phyloP scores from a whole-genome alignment of 768 basidiomycete genomes.

The Scleroderma bovista region DNA sequence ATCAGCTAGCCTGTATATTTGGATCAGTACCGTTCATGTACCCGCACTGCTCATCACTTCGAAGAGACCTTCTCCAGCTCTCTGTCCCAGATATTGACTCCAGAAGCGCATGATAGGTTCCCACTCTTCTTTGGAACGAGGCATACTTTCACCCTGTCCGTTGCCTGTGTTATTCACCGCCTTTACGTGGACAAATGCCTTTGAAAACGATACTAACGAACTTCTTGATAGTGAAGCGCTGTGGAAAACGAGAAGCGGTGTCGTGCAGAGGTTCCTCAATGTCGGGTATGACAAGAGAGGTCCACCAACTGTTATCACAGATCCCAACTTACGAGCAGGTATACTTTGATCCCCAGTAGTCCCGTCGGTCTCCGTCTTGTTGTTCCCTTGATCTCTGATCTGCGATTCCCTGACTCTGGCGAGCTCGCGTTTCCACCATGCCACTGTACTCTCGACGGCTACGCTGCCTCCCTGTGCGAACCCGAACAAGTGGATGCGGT shows the following conservation, averaged over 20 bases:
- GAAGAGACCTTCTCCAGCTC: slow-evolving; percentile 57
- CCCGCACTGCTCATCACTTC: slow-evolving; percentile 50
- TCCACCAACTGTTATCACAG: slow-evolving; percentile 64
- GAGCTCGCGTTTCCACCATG: slow-evolving; percentile 44
- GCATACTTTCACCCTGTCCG: slow-evolving; percentile 56
- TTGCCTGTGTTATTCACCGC: slow-evolving; percentile 43
- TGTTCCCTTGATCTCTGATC: slow-evolving; percentile 10
- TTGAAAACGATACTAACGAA: slow-evolving; percentile 50
- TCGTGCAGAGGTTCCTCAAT: slow-evolving; percentile 42
- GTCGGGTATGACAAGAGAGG: slow-evolving; percentile 79
- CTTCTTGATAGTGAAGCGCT: slow-evolving; percentile 42
- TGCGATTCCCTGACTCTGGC: slow-evolving; percentile 1
- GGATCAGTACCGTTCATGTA: background rate
- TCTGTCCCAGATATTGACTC: slow-evolving; percentile 58
- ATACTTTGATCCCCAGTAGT: slow-evolving; percentile 1
- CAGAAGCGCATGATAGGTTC: slow-evolving; percentile 83
- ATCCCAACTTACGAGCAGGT: slow-evolving; percentile 44
- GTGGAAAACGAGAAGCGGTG: slow-evolving; percentile 58
- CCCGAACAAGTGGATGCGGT: slow-evolving; percentile 80
- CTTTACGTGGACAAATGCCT: slow-evolving; percentile 47
- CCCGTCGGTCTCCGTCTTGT: slow-evolving; percentile 5
- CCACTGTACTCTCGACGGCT: slow-evolving; percentile 60
- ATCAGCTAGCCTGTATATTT: background rate
- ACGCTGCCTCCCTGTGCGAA: slow-evolving; percentile 85
- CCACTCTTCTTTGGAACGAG: slow-evolving; percentile 71